Conservation (phyloP, 148 eudicot genomes). For the Arbutus unedo region DNA sequence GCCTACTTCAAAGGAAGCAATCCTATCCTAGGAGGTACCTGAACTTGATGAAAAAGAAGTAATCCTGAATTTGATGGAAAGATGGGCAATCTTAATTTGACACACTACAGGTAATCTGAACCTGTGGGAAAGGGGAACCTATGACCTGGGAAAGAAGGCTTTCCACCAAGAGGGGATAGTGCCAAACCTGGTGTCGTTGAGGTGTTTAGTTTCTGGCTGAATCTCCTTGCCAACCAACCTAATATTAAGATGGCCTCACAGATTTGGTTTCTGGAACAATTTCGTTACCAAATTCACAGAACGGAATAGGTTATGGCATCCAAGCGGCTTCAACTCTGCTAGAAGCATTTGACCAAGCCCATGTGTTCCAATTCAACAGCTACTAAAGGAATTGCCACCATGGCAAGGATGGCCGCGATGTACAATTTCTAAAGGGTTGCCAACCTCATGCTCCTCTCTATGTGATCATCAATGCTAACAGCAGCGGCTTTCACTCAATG, state of each 20-base stretch:
- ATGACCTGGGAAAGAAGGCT: no score
- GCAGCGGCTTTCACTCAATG: no score
- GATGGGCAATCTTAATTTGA: no score
- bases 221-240: background rate
- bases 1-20: no score
- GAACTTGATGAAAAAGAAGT: no score
- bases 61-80: no score
- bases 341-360: background rate
- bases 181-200: background rate
- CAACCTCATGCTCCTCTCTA: no score
- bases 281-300: background rate
- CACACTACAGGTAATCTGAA: no score
- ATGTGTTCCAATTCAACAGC: background rate
- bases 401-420: background rate
- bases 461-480: no score
- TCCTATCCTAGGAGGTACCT: no score
- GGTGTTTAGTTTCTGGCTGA: background rate
- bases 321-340: background rate
- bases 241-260: background rate
- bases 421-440: no score
- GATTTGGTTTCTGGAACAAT: background rate
- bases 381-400: background rate
- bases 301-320: background rate
- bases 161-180: background rate
- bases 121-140: no score